phyloP scores from a whole-genome alignment of 2,329 filamentous ascomycete species.

The Sporothrix pseudoabietina region DNA sequence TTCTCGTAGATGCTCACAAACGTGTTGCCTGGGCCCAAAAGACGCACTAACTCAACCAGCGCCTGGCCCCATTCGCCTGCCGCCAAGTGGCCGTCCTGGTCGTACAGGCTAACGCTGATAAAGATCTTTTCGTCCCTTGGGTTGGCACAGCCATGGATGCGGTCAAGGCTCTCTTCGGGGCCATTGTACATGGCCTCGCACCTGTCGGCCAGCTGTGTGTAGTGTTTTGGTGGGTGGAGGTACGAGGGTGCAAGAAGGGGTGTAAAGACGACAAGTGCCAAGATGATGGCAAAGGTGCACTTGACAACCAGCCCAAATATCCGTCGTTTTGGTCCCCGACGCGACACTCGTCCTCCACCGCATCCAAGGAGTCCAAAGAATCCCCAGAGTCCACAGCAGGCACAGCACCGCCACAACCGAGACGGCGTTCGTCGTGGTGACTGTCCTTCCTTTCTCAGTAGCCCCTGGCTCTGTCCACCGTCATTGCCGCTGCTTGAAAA shows the following conservation, averaged over 20 bases:
- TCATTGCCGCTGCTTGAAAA: neutral
- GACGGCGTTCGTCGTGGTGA: too few relatives aligned
- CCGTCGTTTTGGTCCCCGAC: neutral
- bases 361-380: neutral
- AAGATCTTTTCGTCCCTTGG: constrained; percentile 65
- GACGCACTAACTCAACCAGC: constrained; percentile 62
- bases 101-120: constrained; percentile 71
- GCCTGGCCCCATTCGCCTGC: constrained; percentile 65
- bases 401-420: neutral
- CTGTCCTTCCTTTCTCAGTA: constrained; percentile 8
- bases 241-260: constrained; percentile 50
- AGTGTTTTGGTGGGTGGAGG: constrained; percentile 45
- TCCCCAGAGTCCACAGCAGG: neutral
- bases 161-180: constrained; percentile 17
- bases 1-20: constrained; percentile 76
- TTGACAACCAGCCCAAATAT: neutral
- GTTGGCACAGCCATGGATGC: constrained; percentile 45
- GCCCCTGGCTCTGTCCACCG: neutral
- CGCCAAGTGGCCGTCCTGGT: constrained; percentile 61
- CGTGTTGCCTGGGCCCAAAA: constrained; percentile 68
- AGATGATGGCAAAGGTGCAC: neutral
- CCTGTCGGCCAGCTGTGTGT: constrained; percentile 40
- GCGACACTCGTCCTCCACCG: neutral
- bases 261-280: constrained; percentile 21
- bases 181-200: constrained; percentile 39